These are phyloP conservation scores for Fusarium chuoi DNA, from an alignment of 2,329 filamentous ascomycete species.

Conservation along the genomic window DNA sequence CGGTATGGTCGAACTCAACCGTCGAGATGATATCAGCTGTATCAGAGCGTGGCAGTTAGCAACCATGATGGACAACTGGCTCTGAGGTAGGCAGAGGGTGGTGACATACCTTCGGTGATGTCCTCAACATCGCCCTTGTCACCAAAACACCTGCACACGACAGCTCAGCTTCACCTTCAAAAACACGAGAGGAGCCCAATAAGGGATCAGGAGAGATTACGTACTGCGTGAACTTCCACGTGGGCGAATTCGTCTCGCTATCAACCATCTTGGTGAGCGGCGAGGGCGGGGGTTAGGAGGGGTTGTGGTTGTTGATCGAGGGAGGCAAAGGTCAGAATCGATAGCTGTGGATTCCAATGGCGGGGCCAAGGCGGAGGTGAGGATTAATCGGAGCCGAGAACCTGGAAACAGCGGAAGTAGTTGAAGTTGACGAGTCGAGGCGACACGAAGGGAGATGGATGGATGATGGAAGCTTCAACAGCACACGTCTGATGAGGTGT, in stretches of 20 bases:
- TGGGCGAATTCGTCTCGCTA: constrained; percentile 91
- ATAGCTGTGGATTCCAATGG: constrained; percentile 28
- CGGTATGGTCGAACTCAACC: constrained; percentile 90
- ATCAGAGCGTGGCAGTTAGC: constrained; percentile 40
- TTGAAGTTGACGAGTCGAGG: constrained; percentile 10
- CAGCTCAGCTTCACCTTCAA: constrained; percentile 28
- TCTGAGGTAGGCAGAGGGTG: constrained; percentile 26
- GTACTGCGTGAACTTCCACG: constrained; percentile 99
- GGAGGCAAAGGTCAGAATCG: constrained; percentile 35
- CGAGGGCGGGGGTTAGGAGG: constrained; percentile 44
- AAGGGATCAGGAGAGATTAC: constrained; percentile 50
- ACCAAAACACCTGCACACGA: constrained; percentile 84
- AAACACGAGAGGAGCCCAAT: constrained; percentile 1
- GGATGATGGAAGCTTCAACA: constrained; percentile 34
- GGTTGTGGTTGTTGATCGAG: constrained; percentile 38
- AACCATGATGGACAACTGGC: constrained; percentile 18
- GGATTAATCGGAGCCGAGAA: constrained; percentile 25
- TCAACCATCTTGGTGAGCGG: constrained; percentile 84
- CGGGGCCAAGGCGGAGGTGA: constrained; percentile 37
- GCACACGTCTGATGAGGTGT: constrained; percentile 38
- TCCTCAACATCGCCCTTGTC: constrained; percentile 99
- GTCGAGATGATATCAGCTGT: constrained; percentile 91
- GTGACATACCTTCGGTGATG: constrained; percentile 86
- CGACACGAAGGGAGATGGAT: constrained; percentile 28
- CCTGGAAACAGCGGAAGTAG: constrained; percentile 21